These are phyloP conservation scores for Buddleja alternifolia DNA, from an alignment of 257 asterid genomes.

Conservation along the genomic window DNA sequence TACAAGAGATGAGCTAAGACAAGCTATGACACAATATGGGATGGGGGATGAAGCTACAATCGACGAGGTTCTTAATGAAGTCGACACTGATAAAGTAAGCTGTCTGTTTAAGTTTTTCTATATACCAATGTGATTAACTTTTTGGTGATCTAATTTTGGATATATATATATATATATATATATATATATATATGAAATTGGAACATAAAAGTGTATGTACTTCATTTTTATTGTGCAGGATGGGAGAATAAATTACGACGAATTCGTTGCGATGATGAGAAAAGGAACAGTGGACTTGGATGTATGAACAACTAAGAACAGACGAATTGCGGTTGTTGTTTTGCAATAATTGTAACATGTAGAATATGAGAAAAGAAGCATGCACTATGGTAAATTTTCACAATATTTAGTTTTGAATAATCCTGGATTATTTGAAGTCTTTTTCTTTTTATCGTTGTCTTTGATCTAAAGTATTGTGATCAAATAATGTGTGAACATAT, in stretches of 20 bases:
- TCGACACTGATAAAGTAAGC: conserved; percentile 74
- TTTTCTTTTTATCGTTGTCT: background rate
- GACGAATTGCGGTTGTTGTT: conserved; percentile 13
- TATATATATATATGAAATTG: background rate
- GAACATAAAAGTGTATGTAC: background rate
- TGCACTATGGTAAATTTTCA: background rate
- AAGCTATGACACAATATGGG: conserved; percentile 77
- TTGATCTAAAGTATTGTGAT: background rate
- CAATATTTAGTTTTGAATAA: conserved; percentile 12
- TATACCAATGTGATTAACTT: no score
- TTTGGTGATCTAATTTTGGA: no score
- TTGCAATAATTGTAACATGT: background rate
- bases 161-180: no score
- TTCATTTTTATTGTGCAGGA: conserved; percentile 49
- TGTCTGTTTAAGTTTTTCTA: no score
- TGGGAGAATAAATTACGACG: conserved; percentile 77
- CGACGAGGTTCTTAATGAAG: conserved; percentile 82
- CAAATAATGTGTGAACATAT: background rate
- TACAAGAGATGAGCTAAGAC: conserved; percentile 91
- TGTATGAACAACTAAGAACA: conserved; percentile 28
- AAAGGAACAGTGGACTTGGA: conserved; percentile 58
- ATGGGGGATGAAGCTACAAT: conserved; percentile 96
- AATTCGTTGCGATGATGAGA: conserved; percentile 84
- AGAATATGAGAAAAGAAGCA: background rate
- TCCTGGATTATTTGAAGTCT: background rate